Evolutionary conservation across 2,329 filamentous ascomycete genomes (phyloP).

Genomic region (Acephala macrosclerotiorum): DNA sequence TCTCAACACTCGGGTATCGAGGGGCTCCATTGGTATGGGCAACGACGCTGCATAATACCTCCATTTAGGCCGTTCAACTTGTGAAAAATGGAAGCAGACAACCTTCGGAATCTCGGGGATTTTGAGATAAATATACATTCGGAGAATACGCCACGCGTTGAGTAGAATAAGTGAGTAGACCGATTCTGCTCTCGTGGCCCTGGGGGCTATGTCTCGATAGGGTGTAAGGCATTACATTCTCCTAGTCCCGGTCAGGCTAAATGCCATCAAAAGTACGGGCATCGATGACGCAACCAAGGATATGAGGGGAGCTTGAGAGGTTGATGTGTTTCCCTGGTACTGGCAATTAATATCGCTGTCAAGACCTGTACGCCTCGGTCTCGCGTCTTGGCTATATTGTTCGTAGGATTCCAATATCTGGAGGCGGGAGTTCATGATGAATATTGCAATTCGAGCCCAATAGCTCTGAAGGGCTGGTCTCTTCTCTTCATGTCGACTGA

Average conservation of each 20-base stretch:
- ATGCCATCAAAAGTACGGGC: constrained; percentile 6
- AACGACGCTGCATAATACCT: background rate
- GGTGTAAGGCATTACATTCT: background rate
- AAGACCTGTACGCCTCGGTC: background rate
- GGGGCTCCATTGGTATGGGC: background rate
- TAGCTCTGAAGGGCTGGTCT: constrained; percentile 78
- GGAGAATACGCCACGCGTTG: constrained; percentile 4
- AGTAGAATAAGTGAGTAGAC: background rate
- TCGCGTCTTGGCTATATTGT: background rate
- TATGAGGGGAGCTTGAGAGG: background rate
- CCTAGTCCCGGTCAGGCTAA: background rate
- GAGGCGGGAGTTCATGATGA: constrained; percentile 64
- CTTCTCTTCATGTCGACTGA: constrained; percentile 80
- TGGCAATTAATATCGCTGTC: constrained; percentile 2
- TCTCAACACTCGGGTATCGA: background rate
- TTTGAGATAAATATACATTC: background rate
- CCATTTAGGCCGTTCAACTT: constrained; percentile 1
- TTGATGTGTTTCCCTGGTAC: background rate
- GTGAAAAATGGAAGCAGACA: background rate
- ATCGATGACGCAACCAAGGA: background rate
- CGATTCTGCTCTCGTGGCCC: constrained; percentile 1
- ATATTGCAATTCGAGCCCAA: constrained; percentile 84
- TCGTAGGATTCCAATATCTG: background rate
- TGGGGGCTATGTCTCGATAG: background rate
- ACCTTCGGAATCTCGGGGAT: background rate